These are phyloP conservation scores for Alternaria rosae DNA, from an alignment of 2,329 filamentous ascomycete genomes.

Conservation along the genomic window DNA sequence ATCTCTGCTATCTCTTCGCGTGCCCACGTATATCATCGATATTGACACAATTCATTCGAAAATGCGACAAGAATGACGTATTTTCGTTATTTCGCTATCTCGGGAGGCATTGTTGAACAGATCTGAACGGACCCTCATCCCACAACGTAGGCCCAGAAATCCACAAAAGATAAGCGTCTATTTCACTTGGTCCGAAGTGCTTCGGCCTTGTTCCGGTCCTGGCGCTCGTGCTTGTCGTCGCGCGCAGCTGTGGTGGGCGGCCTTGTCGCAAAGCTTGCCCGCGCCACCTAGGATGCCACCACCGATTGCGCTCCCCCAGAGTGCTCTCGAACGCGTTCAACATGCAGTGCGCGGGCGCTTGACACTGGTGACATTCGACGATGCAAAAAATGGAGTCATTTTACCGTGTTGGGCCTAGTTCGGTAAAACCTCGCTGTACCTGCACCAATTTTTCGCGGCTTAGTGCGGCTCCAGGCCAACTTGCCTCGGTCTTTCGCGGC, in stretches of 20 bases:
- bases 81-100: slow-evolving; percentile 2
- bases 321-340: slow-evolving; percentile 11
- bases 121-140: slow-evolving; percentile 8
- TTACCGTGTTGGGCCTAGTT: slow-evolving; percentile 1
- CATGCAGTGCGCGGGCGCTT: neutral
- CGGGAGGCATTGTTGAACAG: slow-evolving; percentile 4
- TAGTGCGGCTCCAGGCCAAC: slow-evolving; percentile 9
- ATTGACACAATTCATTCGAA: slow-evolving; percentile 1
- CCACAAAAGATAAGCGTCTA: slow-evolving; percentile 19
- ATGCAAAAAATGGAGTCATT: slow-evolving; percentile 2
- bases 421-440: slow-evolving; percentile 9
- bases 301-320: neutral
- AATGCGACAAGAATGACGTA: slow-evolving; percentile 5
- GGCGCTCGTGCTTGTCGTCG: slow-evolving; percentile 1
- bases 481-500: slow-evolving; percentile 10
- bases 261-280: slow-evolving; percentile 4
- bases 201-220: slow-evolving; percentile 4
- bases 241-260: neutral
- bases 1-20: slow-evolving; percentile 3
- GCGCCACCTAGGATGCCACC: neutral
- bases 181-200: slow-evolving; percentile 4
- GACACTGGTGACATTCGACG: slow-evolving; percentile 3
- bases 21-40: neutral
- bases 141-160: slow-evolving; percentile 7
- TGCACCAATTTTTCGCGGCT: slow-evolving; percentile 9